Base-by-base conservation (phyloP, 2,329 filamentous ascomycete genomes). In the Colletotrichum eleusines region DNA sequence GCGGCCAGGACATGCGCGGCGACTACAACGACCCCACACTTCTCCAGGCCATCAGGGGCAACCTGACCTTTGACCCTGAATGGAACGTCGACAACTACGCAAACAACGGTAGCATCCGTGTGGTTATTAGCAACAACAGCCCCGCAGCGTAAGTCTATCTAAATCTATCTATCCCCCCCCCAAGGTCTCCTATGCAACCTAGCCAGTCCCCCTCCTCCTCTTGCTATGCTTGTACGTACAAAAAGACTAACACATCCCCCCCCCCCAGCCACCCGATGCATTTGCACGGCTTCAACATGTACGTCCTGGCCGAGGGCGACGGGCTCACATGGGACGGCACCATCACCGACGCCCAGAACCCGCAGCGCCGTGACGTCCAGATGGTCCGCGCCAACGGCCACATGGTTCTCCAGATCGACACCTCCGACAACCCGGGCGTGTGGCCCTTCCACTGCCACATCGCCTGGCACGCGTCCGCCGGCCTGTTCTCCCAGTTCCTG, bases 211-310 rank as follows among this genome's bases (percentile, higher is more conserved):
- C 5, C 12, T 12, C 11, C n/a, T 3, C 46, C 23, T 8, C 1
- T 26, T 11, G 4, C 23, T 4, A 12, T 28, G 23, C 46, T 50
- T 14, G 9, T 42, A 8, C 20, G 40, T 18, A 44, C 16, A n/a
- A 0, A n/a, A 11, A 44, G 42, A 44, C 26, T 51, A 14, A 51
- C 14, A 7, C 14, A 9, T 11, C 1, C 5, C 9, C 14, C 2
- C 14, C 20, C 14, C 2, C 14, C 20, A 51, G 86, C 1, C 87
- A 93, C 74, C 90, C 91, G 0, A 90, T 93, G 79, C 90, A 93
- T 78, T 77, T 92, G 4, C 91, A 93, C 80, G 90, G 90, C 18
- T 88, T 91, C 79, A 91, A 93, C 81, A 91, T 93, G 82, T 90
- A 89, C 76, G 80, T 94, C 55, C 83, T 94, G 1, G 82, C 87